Percentiles rank a stretch among this genome's conserved stretches.
Conservation (phyloP, 208 protist genomes). For the Trypanosoma caninum region DNA sequence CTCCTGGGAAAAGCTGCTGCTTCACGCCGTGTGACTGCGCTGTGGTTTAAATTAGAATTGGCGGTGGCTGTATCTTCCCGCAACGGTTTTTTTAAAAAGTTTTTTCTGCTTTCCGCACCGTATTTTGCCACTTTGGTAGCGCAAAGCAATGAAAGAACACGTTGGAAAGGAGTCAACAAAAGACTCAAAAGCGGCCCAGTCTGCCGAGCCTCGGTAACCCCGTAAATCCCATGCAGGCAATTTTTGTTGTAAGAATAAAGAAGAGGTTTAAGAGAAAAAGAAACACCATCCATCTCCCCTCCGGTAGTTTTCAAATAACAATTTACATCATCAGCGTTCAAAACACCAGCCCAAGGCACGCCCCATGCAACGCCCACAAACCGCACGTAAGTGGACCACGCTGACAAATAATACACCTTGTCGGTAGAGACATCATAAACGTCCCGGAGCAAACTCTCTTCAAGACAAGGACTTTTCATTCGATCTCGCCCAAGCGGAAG, state of each 20-base stretch:
- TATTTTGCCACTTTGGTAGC: no score
- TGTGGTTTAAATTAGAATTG: no score
- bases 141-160: no score
- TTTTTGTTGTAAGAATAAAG: neutral
- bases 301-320: neutral
- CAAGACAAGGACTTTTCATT: conserved; percentile 25
- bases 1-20: no score
- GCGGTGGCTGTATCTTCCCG: no score
- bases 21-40: no score
- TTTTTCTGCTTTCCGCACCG: no score
- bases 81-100: no score
- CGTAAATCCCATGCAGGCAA: conserved; percentile 12
- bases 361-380: conserved; percentile 55
- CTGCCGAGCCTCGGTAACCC: conserved; percentile 1
- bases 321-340: neutral
- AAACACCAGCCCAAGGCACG: conserved; percentile 37
- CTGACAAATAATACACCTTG: conserved; percentile 17
- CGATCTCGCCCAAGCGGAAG: conserved; percentile 4
- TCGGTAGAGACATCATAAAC: conserved; percentile 28
- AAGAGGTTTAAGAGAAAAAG: conserved; percentile 5
- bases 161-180: conserved; percentile 14
- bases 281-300: neutral
- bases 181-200: neutral
- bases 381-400: conserved; percentile 25
- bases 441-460: conserved; percentile 6